Conservation (phyloP, 2,329 filamentous ascomycete genomes). For the Aspergillus sp. region DNA sequence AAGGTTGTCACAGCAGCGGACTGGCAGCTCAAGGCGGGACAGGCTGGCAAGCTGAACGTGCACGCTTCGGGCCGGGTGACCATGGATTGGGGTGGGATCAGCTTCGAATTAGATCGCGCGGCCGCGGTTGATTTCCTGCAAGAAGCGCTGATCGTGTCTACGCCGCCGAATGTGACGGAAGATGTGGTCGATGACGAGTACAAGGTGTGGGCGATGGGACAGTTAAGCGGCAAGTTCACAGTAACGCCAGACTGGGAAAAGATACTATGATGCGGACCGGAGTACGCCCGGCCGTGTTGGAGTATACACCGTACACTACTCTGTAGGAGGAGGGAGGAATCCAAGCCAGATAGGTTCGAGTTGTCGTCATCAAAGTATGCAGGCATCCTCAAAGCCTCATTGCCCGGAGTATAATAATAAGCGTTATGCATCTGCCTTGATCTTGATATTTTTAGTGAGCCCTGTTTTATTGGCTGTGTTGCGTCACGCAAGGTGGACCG, state of each 20-base stretch:
- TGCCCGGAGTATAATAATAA: background rate
- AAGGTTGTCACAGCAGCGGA: conserved; percentile 42
- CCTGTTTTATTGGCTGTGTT: background rate
- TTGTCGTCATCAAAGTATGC: background rate
- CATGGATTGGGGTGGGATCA: conserved; percentile 63
- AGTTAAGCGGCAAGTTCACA: conserved; percentile 65
- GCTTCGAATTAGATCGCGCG: conserved; percentile 58
- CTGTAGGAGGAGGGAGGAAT: background rate
- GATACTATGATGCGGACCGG: conserved; percentile 37
- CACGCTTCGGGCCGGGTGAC: conserved; percentile 62
- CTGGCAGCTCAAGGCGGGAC: conserved; percentile 51
- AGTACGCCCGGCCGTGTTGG: background rate
- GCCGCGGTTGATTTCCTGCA: conserved; percentile 59
- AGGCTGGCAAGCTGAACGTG: conserved; percentile 61
- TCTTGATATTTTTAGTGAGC: conserved; percentile 5
- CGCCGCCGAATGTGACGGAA: conserved; percentile 20
- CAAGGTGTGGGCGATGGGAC: conserved; percentile 57
- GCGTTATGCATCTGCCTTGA: background rate
- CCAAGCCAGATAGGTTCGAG: background rate
- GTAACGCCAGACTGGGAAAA: conserved; percentile 61
- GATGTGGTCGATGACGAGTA: conserved; percentile 34
- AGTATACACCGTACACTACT: too few species aligned
- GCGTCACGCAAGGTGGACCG: background rate
- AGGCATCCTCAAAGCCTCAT: background rate
- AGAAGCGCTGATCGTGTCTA: conserved; percentile 53